These are phyloP conservation scores for Auricularia sp. DNA, from an alignment of 768 basidiomycete species.

Conservation along the genomic window DNA sequence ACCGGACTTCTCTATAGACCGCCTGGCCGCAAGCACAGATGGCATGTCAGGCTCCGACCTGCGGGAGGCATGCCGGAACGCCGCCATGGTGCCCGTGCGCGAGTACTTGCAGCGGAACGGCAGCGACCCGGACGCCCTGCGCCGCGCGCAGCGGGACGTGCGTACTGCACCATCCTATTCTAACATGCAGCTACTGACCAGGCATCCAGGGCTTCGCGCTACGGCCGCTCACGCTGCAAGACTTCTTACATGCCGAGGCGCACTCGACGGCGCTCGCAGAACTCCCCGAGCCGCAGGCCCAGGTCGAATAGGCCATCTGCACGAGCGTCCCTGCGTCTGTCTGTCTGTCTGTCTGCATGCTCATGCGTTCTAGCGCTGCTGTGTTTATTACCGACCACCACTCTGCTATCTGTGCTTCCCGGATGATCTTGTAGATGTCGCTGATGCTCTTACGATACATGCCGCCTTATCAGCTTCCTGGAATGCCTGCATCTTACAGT, in stretches of 20 bases:
- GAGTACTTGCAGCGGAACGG: slow-evolving; percentile 54
- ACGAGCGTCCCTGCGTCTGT: no score
- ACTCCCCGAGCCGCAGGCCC: no score
- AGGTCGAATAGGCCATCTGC: no score
- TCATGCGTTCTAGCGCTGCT: no score
- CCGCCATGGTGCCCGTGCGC: slow-evolving; percentile 86
- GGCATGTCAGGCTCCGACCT: slow-evolving; percentile 86
- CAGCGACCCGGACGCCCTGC: slow-evolving; percentile 4
- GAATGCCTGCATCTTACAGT: no score
- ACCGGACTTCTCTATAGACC: slow-evolving; percentile 47
- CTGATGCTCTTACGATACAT: no score
- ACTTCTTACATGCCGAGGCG: not conserved
- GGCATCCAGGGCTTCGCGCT: not conserved
- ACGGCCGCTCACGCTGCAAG: not conserved
- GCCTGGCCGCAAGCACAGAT: slow-evolving; percentile 58
- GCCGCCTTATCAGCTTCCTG: no score
- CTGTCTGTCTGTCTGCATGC: no score
- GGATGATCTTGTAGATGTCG: no score
- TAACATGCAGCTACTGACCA: not conserved
- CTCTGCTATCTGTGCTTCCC: no score
- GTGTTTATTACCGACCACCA: no score
- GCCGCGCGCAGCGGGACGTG: not conserved
- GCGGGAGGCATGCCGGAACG: slow-evolving; percentile 84
- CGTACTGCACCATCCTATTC: not conserved
- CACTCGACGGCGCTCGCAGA: not conserved